Evolutionary conservation across 495 filamentous ascomycete genomes (phyloP), one percentile per base, ranked within the genome.

Genomic region (Articulospora tetracladia): DNA sequence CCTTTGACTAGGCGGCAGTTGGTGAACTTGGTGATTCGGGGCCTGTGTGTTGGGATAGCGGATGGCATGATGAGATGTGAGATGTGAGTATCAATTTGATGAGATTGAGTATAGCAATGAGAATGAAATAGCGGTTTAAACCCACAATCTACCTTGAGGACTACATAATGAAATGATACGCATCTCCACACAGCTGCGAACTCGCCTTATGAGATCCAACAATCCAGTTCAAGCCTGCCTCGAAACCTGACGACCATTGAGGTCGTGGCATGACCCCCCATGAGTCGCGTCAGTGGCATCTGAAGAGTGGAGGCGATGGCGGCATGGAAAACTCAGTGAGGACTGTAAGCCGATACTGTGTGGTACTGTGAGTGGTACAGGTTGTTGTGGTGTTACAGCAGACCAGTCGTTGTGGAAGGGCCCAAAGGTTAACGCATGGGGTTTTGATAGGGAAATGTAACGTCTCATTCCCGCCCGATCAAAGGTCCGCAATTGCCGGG

Each of bases 1-100:
- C 81, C 83, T 53, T 82, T 81, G 48, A 90, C 71, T 12, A 93
- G 76, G 27, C 86, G 83, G 67, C 90, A 91, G 75, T 92, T 93
- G 68, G 89, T 92, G 68, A 95, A 86, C 68, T 92, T 91, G 71
- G 86, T 90, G 68, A 93, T 87, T 22, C 44, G 26, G 2, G 61
- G 54, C 27, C 55, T 59, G 44, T 36, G 22, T 8, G 63, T 56
- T 24, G 62, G 49, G 51, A 70, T 59, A 44, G 63, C 66, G 20
- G 68, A 68, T 36, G 68, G 70, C 66, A 72, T 70, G 19, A 39
- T 2, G 17, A 32, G 25, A 1, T 39, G 2, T 84, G 62, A 83
- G 83, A 74, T 78, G 83, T 69, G 78, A 84, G 67, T 87, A 83
- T 83, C 79, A 86, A 58, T 81, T 87, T 68, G 73, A 83, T 59